Evolutionary conservation across 2,329 filamentous ascomycete species (phyloP), one percentile per base, ranked within the genome.

Genomic region (Aureobasidium sp.): DNA sequence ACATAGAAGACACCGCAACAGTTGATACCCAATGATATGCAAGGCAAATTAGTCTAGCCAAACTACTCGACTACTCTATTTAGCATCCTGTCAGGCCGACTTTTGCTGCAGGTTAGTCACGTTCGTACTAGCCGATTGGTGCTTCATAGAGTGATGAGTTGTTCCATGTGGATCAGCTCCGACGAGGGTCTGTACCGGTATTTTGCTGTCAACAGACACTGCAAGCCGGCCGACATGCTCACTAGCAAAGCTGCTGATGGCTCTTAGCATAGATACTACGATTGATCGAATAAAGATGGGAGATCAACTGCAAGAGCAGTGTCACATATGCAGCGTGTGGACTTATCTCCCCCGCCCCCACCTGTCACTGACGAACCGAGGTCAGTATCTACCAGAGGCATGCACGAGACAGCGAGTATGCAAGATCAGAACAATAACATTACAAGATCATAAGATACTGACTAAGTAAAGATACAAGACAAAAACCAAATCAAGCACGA

Each of bases 31-130:
- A 15, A 8, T 2, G 8, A 20, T 13, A 56, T 36, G 53, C 53
- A 57, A 34, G 53, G 27, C 29, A 10, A 34, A 17, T n/a, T 2
- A 15, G 23, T 7, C n/a, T 26, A n/a, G 4, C 12, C 9, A 5
- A 26, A 15, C 12, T 7, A 23, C 36, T 42, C 4, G 41, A 8
- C 17, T 57, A 34, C 6, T 57, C 29, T 26, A 46, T 20, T 34
- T 20, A 46, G 27, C 20, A 15, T 55, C 17, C 10, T 34, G 29
- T 46, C n/a, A 57, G 39, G 53, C 39, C 39, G 39, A 41, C 39
- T 34, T 57, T 10, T 46, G 39, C 53, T 46, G 53, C 53, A 44
- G 26, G 15, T 12, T 57, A 29, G n/a, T 57, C 53, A 57, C 53
- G 27, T 46, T 46, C 36, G 27, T 36, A 27, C 6, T 34, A 17